Evolutionary conservation across 2,329 filamentous ascomycete species (phyloP), one percentile per base, ranked within the genome.

Genomic region (Stagonosporopsis vannaccii): DNA sequence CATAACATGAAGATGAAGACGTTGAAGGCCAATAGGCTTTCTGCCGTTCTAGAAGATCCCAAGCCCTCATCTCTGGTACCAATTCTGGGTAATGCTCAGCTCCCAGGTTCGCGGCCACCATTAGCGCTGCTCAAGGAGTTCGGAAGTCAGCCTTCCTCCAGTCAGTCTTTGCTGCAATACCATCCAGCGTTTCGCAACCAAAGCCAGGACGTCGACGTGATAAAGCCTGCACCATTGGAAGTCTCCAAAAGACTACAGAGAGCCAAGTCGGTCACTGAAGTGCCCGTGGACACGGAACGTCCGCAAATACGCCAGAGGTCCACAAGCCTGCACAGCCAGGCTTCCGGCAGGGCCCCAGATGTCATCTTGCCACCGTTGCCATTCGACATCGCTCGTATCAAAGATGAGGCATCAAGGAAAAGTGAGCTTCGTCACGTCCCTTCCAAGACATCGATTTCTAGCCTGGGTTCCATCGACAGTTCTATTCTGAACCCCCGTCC

Each of bases 281-380:
- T 37, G 57, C 72, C 13, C 59, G 60, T 15, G 25, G 61, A 46
- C 49, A 36, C 33, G 56, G 49, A 39, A 5, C 67, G 65, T 8
- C 66, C 68, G 23, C 57, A 61, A 19, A 53, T 66, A 1, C 70
- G 68, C 28, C 59, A 60, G 32, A 62, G 69, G 58, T 71, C 70
- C 13, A 57, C 62, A 9, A 74, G 68, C 43, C 54, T 69, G 6
- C 68, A 61, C 26, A 66, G 62, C 40, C 65, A 68, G 42, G 43
- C 49, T 8, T 70, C 70, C 13, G 77, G 76, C n/a, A 67, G 69
- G 37, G 77, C 75, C 7, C 79, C 79, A 11, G 73, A 75, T 25
- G 70, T 72, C 13, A 77, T 77, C 9, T 67, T 81, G 0, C 79
- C 79, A 15, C 77, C 79, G 15, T 60, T 81, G 8, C 79, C 79